phyloP scores from a whole-genome alignment of 768 basidiomycete genomes.

The Mycena belliarum region DNA sequence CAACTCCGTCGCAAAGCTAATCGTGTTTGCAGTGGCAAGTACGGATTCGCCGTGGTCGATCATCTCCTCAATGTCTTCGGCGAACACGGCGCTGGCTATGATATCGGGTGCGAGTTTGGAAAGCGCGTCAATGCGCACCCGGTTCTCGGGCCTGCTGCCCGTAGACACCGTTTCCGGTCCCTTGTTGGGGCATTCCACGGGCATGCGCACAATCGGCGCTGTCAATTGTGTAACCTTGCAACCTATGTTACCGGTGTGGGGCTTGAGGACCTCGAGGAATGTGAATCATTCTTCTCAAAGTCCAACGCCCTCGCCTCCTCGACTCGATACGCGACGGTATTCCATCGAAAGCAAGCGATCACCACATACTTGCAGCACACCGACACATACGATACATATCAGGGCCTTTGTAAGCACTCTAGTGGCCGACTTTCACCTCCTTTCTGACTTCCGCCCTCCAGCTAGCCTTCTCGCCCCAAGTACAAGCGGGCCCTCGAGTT shows the following conservation, averaged over 20 bases:
- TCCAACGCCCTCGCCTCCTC: slow-evolving; percentile 15
- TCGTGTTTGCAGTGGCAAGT: slow-evolving; percentile 10
- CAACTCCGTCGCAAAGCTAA: background rate
- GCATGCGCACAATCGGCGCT: slow-evolving; percentile 8
- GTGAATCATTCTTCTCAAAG: slow-evolving; percentile 16
- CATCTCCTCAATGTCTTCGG: slow-evolving; percentile 4
- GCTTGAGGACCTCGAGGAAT: slow-evolving; percentile 15
- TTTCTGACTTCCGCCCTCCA: background rate
- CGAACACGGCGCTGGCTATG: slow-evolving; percentile 9
- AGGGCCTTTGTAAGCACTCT: slow-evolving; percentile 8
- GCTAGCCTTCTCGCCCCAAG: background rate
- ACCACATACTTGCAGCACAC: background rate
- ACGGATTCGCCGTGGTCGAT: slow-evolving; percentile 5
- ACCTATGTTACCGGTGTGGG: slow-evolving; percentile 12
- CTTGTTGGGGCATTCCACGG: no score
- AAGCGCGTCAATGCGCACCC: background rate
- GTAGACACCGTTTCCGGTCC: background rate
- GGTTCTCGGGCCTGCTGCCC: slow-evolving; percentile 1
- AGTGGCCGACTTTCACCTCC: no score
- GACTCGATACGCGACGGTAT: slow-evolving; percentile 3
- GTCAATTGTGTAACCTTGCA: slow-evolving; percentile 10
- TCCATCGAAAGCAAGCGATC: slow-evolving; percentile 15
- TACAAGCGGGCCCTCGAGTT: no score
- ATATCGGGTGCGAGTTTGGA: slow-evolving; percentile 19
- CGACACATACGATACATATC: no score